These are phyloP conservation scores for Starmerella ratchasimensis DNA, from an alignment of 805 yeast genomes.

Conservation along the genomic window DNA sequence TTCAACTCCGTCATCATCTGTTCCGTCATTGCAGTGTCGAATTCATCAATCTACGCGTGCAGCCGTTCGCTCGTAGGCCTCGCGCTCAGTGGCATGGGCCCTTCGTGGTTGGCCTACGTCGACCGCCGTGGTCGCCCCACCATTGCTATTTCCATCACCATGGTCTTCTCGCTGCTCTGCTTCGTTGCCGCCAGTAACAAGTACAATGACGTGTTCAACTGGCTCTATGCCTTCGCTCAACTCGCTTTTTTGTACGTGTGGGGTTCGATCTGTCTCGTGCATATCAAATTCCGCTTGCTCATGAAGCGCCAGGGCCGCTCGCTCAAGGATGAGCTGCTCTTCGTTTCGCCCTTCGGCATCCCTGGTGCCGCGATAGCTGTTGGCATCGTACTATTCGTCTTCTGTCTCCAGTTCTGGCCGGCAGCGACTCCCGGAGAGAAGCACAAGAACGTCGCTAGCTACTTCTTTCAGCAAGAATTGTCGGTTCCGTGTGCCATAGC, in stretches of 20 bases:
- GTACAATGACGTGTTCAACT: conserved; percentile 17
- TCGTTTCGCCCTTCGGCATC: conserved; percentile 52
- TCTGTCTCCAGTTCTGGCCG: conserved; percentile 68
- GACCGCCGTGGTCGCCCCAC: conserved; percentile 68
- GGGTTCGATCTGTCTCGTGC: conserved; percentile 14
- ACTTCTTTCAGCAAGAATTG: conserved; percentile 42
- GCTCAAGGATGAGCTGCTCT: conserved; percentile 54
- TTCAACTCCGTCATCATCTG: conserved; percentile 63
- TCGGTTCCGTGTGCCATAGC: conserved; percentile 32
- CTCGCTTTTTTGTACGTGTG: conserved; percentile 16
- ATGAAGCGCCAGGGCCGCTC: conserved; percentile 50
- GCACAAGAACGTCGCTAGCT: conserved; percentile 23
- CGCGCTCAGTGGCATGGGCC: conserved; percentile 49
- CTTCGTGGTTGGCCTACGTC: conserved; percentile 46
- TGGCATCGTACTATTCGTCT: conserved; percentile 41
- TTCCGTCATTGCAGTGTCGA: conserved; percentile 65
- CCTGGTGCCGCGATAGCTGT: conserved; percentile 55
- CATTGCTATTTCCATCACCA: conserved; percentile 40
- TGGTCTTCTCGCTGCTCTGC: conserved; percentile 39
- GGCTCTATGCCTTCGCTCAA: conserved; percentile 18
- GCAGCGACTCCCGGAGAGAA: conserved; percentile 54
- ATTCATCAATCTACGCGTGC: conserved; percentile 53
- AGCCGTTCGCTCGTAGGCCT: conserved; percentile 53
- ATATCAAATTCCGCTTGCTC: conserved; percentile 38
- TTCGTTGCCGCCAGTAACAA: conserved; percentile 44